These are phyloP conservation scores for Candida insectorum DNA, from an alignment of 805 yeast genomes.

Conservation along the genomic window DNA sequence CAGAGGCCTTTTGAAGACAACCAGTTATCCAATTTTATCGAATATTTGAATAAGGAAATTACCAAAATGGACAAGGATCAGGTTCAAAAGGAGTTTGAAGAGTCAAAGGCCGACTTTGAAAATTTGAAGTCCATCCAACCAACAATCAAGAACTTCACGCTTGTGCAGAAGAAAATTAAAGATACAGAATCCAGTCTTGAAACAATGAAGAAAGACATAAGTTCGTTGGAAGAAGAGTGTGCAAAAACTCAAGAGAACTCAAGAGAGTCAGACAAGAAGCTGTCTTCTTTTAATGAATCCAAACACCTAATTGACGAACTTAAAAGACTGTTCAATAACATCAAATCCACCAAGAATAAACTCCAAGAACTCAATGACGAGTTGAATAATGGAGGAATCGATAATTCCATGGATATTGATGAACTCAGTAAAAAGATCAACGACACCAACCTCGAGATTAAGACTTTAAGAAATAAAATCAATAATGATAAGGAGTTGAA, in stretches of 20 bases:
- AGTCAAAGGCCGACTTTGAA: conserved; percentile 29
- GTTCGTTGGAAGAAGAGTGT: conserved; percentile 2
- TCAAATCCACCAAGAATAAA: conserved; percentile 28
- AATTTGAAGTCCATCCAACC: conserved; percentile 26
- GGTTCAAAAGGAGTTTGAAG: conserved; percentile 25
- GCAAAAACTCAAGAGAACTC: conserved; percentile 5
- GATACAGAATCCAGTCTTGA: conserved; percentile 3
- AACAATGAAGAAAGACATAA: neutral
- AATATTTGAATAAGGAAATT: conserved; percentile 25
- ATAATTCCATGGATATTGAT: conserved; percentile 32
- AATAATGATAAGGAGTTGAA: conserved; percentile 35
- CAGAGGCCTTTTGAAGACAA: conserved; percentile 55
- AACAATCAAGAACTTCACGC: conserved; percentile 24
- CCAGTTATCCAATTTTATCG: conserved; percentile 25
- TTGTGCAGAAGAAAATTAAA: conserved; percentile 14
- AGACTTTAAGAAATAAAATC: conserved; percentile 32
- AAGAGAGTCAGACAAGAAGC: neutral
- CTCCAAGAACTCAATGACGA: conserved; percentile 23
- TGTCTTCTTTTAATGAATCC: conserved; percentile 1
- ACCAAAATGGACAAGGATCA: conserved; percentile 24
- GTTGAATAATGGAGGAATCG: conserved; percentile 29
- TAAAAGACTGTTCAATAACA: conserved; percentile 28
- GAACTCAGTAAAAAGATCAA: conserved; percentile 46
- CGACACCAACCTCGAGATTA: conserved; percentile 36
- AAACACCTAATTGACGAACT: conserved; percentile 13